These are phyloP conservation scores for Xerocomellus chrysenteron DNA, from an alignment of 768 basidiomycete genomes.

Conservation along the genomic window DNA sequence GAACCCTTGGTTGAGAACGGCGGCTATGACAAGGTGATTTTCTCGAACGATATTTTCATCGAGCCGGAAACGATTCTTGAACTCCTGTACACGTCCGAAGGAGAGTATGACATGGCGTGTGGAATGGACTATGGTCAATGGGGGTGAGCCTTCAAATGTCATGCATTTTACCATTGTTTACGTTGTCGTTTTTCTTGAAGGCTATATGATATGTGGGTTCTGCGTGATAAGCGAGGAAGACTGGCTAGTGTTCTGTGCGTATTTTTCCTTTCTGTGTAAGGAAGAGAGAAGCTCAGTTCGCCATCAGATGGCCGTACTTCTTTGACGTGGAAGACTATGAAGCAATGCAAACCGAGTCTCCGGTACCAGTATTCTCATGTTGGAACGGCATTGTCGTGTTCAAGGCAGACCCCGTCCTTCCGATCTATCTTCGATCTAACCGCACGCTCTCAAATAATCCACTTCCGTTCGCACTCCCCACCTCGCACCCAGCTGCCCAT, in stretches of 20 bases:
- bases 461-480: conserved; percentile 18
- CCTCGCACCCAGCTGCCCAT: conserved; percentile 11
- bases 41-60: conserved; percentile 43
- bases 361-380: conserved; percentile 45
- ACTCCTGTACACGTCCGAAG: conserved; percentile 37
- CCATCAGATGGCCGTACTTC: conserved; percentile 40
- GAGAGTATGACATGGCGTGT: conserved; percentile 44
- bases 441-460: conserved; percentile 36
- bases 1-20: conserved; percentile 39
- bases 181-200: conserved; percentile 4
- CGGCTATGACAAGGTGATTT: conserved; percentile 40
- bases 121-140: conserved; percentile 39
- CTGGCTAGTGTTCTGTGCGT: conserved; percentile 18
- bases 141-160: conserved; percentile 27
- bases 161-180: not conserved
- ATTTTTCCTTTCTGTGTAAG: no score
- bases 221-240: conserved; percentile 20
- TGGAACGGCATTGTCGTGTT: conserved; percentile 48
- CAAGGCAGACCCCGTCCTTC: conserved; percentile 41
- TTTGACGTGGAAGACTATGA: conserved; percentile 37
- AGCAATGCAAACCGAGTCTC: conserved; percentile 37
- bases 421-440: conserved; percentile 38
- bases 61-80: conserved; percentile 41
- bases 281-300: not conserved
- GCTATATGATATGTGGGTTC: conserved; percentile 24